A percentile compares a stretch with the other conserved stretches of the same genome.
Evolutionary conservation across 2,329 filamentous ascomycete genomes (phyloP).

Genomic region (Cladosporium oxysporum): DNA sequence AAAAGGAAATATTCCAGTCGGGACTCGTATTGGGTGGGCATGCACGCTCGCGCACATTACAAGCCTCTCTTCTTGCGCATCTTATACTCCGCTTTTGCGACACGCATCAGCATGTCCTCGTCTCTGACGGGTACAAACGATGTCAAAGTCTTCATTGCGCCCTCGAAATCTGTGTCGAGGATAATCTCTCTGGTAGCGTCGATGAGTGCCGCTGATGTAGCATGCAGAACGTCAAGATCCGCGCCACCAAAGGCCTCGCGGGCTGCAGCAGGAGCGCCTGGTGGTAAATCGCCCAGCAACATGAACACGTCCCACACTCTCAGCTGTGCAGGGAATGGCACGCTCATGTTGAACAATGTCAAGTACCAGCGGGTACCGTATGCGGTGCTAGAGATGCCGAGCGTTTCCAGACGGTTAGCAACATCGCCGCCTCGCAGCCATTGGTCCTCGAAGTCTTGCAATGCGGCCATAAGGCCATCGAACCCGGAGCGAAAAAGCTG

Average conservation of each 20-base stretch:
- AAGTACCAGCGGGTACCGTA: constrained; percentile 98
- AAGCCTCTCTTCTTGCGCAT: constrained; percentile 54
- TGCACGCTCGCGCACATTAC: background rate
- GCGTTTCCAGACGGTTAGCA: constrained; percentile 72
- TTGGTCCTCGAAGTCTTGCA: constrained; percentile 78
- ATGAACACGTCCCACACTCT: constrained; percentile 98
- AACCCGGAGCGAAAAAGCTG: constrained; percentile 83
- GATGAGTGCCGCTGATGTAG: constrained; percentile 84
- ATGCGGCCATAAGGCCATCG: constrained; percentile 78
- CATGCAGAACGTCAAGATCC: constrained; percentile 85
- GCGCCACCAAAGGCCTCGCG: constrained; percentile 51
- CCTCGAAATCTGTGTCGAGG: constrained; percentile 92
- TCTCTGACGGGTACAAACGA: constrained; percentile 93
- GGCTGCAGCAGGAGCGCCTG: constrained; percentile 35
- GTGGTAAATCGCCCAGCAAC: constrained; percentile 70
- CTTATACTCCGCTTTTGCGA: constrained; percentile 86
- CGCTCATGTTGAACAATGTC: constrained; percentile 94
- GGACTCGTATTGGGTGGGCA: background rate
- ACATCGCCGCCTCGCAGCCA: constrained; percentile 82
- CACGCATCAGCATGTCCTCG: constrained; percentile 88
- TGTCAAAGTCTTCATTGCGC: constrained; percentile 94
- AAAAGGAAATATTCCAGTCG: constrained; percentile 1
- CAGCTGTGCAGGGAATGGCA: constrained; percentile 90
- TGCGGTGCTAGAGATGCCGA: constrained; percentile 82
- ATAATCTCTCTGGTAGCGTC: constrained; percentile 87